Base-by-base conservation (phyloP, 192 early-diverging fungal species). In the Chytriomyces confervae region DNA sequence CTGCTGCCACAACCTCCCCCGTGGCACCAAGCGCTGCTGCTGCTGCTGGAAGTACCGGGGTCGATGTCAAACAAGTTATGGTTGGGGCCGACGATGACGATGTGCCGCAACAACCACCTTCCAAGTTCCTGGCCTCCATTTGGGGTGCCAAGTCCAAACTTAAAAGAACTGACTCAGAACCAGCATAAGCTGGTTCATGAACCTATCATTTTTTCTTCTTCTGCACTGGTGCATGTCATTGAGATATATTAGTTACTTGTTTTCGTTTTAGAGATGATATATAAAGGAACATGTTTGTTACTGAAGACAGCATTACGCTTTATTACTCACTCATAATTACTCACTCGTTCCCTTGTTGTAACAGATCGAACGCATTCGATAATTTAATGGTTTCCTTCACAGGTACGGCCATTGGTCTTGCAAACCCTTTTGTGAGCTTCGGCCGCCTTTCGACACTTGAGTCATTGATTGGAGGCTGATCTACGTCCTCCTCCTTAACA, bases 131-230 rank as follows among this genome's bases (percentile, higher is more conserved):
- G 45, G 72, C 72, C 8, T 74, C 72, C 23, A 74, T 74, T 48
- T 74, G 72, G 72, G 72, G 72, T 48, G 72, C 72, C 13, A 74
- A 74, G 43, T 63, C 72, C 20, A 74, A 74, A 13, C 57, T 74
- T 18, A 74, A 74, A 46, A 24, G 62, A 46, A 74, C 72, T 45
- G 27, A 61, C 10, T 63, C 72, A 18, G 72, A 74, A 60, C n/a
- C 61, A 11, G 36, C 36, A 36, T 36, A 36, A 36, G 36, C 36
- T 36, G 36, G 36, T 36, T 13, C 20, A 0, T 57, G 5, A 20
- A 13, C 20, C 53, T 57, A 57, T 57, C 3, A 57, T 57, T 57
- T 57, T 13, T n/a, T 57, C 20, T 57, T 57, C 53, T 57, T 57
- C 36, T 36, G 36, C 36, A 36, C 36, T 36, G 36, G 36, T 36